phyloP scores from a whole-genome alignment of 495 filamentous ascomycete genomes.

The Podospora pseudopauciseta region DNA sequence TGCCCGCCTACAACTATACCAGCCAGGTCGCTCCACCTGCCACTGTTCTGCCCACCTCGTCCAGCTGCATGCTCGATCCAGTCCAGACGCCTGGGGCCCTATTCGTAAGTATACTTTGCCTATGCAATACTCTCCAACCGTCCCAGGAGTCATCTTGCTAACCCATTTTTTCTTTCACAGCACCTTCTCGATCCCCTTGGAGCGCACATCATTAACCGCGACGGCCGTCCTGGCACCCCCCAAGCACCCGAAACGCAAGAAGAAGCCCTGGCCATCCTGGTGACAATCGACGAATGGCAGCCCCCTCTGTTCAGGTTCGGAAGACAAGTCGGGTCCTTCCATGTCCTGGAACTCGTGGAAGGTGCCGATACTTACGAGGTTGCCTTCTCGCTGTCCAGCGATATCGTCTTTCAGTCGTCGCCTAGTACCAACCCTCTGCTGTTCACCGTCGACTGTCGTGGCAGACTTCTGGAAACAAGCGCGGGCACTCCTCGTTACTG shows the following conservation, averaged over 20 bases:
- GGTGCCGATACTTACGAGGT: background rate
- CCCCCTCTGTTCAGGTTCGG: slow-evolving; percentile 8
- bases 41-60: background rate
- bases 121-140: too few relatives aligned
- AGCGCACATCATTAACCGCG: background rate
- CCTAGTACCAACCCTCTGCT: background rate
- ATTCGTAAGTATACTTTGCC: background rate
- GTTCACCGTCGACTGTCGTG: background rate
- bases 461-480: background rate
- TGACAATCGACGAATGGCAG: slow-evolving; percentile 1
- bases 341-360: background rate
- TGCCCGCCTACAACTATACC: slow-evolving; percentile 1
- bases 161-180: background rate
- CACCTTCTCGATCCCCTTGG: slow-evolving; percentile 5
- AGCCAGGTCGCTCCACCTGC: background rate
- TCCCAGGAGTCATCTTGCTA: background rate
- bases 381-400: background rate
- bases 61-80: background rate
- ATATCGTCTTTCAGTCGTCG: background rate
- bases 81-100: background rate
- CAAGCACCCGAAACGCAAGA: slow-evolving; percentile 1
- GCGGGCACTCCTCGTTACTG: background rate
- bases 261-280: background rate
- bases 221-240: slow-evolving; percentile 1
- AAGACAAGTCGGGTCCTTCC: background rate